Conservation (phyloP, 2,329 filamentous ascomycete genomes). For the Ceratocystis variospora region DNA sequence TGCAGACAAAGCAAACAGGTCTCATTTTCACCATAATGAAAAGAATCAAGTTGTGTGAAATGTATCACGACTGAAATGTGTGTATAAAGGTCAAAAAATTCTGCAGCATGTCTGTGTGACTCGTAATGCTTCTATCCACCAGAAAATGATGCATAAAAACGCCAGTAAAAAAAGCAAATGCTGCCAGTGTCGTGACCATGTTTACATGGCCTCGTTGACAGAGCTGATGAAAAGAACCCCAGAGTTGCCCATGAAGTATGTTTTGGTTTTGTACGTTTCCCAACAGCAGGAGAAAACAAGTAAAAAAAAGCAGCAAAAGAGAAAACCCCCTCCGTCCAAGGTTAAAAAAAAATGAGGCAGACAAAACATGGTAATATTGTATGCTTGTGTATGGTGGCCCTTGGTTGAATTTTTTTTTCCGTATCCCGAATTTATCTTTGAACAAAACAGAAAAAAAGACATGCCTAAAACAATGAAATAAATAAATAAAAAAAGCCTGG, state of each 20-base stretch:
- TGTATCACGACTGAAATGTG: background rate
- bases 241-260: background rate
- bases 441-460: background rate
- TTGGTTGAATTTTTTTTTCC: background rate
- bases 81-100: background rate
- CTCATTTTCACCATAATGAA: background rate
- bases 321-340: background rate
- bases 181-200: background rate
- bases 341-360: background rate
- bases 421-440: slow-evolving; percentile 7
- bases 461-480: background rate
- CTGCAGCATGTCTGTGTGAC: background rate
- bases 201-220: background rate
- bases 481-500: background rate
- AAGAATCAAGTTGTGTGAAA: background rate
- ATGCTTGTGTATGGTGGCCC: background rate
- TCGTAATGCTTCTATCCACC: background rate
- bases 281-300: background rate
- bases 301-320: background rate
- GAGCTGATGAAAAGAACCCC: background rate
- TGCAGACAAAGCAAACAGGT: background rate
- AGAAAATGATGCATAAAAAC: background rate
- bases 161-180: background rate
- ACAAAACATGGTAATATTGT: too few species aligned
- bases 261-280: background rate